Evolutionary conservation across 73 alveolate genomes (phyloP).

Genomic region (Tetrahymena malaccensis): DNA sequence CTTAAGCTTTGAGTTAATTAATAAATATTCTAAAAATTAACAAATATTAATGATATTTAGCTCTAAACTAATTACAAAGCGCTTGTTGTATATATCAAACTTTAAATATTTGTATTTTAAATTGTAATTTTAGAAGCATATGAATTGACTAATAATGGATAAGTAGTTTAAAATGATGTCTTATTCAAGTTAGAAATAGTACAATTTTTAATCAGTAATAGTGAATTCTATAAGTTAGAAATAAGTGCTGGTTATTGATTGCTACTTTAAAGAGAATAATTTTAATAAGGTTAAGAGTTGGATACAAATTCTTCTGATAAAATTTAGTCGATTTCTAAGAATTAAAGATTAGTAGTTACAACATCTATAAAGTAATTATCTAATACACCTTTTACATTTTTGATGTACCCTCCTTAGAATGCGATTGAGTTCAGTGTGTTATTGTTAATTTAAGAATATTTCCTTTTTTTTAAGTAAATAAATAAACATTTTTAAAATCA

Average conservation of each 20-base stretch:
- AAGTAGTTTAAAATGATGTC: not conserved
- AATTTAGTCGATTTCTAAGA: too few species aligned
- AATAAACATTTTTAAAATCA: too few species aligned
- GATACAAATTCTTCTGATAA: not conserved
- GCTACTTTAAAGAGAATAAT: not conserved
- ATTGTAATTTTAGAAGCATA: not conserved
- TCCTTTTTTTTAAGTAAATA: not conserved
- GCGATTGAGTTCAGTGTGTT: too few species aligned
- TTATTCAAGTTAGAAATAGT: not conserved
- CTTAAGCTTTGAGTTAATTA: not conserved
- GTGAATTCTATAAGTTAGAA: not conserved
- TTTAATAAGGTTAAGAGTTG: not conserved
- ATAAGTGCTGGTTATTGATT: not conserved
- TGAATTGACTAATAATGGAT: not conserved
- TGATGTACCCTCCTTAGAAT: not conserved
- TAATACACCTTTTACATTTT: too few species aligned
- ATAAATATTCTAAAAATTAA: not conserved
- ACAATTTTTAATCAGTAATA: not conserved
- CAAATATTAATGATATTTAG: not conserved
- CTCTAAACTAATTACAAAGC: not conserved
- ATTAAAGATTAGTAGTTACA: too few species aligned
- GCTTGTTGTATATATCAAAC: not conserved
- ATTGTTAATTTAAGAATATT: too few species aligned
- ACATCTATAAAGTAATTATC: too few species aligned
- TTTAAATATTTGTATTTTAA: not conserved